Base-by-base conservation (phyloP, 2,329 filamentous ascomycete genomes). In the Tolypocladium capitatum region DNA sequence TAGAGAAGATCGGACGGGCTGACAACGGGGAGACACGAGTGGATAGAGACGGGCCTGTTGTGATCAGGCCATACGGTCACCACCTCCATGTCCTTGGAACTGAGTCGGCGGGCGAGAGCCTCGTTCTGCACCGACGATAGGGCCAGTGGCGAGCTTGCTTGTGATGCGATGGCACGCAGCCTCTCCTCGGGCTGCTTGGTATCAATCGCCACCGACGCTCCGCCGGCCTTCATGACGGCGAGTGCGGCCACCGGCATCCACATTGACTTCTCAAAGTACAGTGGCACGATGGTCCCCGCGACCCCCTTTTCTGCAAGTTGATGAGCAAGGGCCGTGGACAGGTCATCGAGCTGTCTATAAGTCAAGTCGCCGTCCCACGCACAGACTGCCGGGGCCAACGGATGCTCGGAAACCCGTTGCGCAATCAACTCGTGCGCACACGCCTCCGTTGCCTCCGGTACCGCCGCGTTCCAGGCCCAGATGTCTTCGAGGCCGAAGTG, bases 181-280 rank as follows among this genome's bases (percentile, higher is more conserved):
- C 51, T 43, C 36, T 51, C 45, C 20, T 48, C 49, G 21, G 43
- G 46, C 34, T 30, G 48, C 16, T 31, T 35, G 2, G 41, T 51
- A 27, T 63, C 61, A 28, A 66, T 53, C 10, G 59, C 57, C 0
- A 62, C 57, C 13, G 34, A 56, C 1, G 56, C 54, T 4, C 49
- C 56, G 16, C 58, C 58, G 13, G 55, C 51, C 28, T 56, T 58
- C 43, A 58, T 49, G 18, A 56, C 50, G 7, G 51, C 56, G 11
- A 60, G 48, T 31, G 54, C 53, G 0, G 58, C 52, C 3, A 60
- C 54, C 0, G 54, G 46, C 27, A 52, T 51, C 56, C 56, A 59
- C 20, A 50, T 49, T 4, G 56, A 56, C 46, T 60, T 60, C 30
- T 59, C 52, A 18, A 60, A 59, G 33, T 49, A 56, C n/a, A 59